Base-by-base conservation (phyloP, 2,329 filamentous ascomycete genomes). In the Aspergillus niger region DNA sequence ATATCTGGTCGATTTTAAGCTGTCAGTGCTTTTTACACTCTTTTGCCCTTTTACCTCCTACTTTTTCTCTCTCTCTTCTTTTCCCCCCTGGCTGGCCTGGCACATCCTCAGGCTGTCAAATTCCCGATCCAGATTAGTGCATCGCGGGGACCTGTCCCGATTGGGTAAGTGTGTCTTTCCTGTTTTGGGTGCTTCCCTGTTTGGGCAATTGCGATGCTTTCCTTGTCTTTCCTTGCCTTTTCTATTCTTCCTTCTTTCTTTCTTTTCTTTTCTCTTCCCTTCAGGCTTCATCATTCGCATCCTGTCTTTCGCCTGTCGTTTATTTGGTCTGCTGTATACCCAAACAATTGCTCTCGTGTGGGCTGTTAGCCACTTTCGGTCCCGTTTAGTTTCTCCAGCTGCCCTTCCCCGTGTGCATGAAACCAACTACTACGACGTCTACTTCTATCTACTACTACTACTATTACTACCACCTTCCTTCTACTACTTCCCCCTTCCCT, bases 141-240 rank as follows among this genome's bases (percentile, higher is more conserved):
- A 59, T 65, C 11, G 68, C 71, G 70, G 68, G 68, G 59, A 61
- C 60, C 49, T 57, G 57, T 63, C 70, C 51, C 64, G 54, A 62
- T 67, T 36, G 50, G 59, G 65, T 62, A 65, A 63, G 65, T 63
- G 26, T 57, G 54, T 43, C 57, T 52, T 59, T 72, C 67, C 66
- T 70, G 60, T 69, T 69, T 67, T 5, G 61, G 69, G 67, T 55
- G 65, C 69, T 68, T 63, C 60, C 61, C 68, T 68, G 49, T 66
- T 70, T 67, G 64, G 63, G 63, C 52, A 57, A 63, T 68, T 43
- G 17, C 26, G 53, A 43, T 43, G 38, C 10, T 30, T 30, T 30
- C 28, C 28, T 10, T 11, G 22, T 36, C 17, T 11, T 36, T 36
- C 17, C 50, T 17, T 68, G 17, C 20, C 36, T 59, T 52, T 60